phyloP scores from a whole-genome alignment of 495 filamentous ascomycete genomes.

The Penicillium nucicola region DNA sequence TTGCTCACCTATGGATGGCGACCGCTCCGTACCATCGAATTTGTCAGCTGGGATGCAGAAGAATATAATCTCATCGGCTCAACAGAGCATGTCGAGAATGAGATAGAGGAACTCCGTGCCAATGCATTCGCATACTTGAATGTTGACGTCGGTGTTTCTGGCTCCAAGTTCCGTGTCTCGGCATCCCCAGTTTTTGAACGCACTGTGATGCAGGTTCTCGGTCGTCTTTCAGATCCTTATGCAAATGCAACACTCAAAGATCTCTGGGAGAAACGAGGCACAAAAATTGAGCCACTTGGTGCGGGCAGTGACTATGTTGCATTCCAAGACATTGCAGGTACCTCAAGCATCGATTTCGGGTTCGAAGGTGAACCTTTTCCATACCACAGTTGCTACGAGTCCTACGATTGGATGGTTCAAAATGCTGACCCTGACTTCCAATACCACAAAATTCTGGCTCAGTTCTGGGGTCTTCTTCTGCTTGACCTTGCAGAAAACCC shows the following conservation, averaged over 20 bases:
- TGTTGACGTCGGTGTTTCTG: constrained; percentile 80
- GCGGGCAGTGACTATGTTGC: constrained; percentile 86
- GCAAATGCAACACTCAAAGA: constrained; percentile 69
- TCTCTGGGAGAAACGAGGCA: constrained; percentile 68
- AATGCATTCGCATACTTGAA: constrained; percentile 84
- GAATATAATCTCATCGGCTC: constrained; percentile 94
- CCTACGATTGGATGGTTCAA: constrained; percentile 77
- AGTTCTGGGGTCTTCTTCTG: constrained; percentile 79
- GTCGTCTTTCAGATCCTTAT: constrained; percentile 68
- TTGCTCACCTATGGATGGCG: constrained; percentile 74
- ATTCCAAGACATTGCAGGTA: constrained; percentile 93
- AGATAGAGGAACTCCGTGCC: constrained; percentile 52
- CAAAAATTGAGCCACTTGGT: constrained; percentile 62
- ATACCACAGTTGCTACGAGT: constrained; percentile 84
- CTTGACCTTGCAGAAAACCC: constrained; percentile 79
- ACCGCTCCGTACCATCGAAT: constrained; percentile 88
- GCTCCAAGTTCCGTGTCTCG: constrained; percentile 67
- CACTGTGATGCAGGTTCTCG: constrained; percentile 66
- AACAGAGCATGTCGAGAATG: constrained; percentile 87
- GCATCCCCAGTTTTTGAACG: constrained; percentile 76
- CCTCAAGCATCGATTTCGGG: constrained; percentile 80
- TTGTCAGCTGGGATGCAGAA: constrained; percentile 91
- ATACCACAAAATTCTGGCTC: constrained; percentile 75
- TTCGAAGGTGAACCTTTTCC: constrained; percentile 71
- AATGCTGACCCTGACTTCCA: constrained; percentile 78